These are phyloP conservation scores for Penicillium chermesinum DNA, from an alignment of 495 filamentous ascomycete species.

Conservation along the genomic window DNA sequence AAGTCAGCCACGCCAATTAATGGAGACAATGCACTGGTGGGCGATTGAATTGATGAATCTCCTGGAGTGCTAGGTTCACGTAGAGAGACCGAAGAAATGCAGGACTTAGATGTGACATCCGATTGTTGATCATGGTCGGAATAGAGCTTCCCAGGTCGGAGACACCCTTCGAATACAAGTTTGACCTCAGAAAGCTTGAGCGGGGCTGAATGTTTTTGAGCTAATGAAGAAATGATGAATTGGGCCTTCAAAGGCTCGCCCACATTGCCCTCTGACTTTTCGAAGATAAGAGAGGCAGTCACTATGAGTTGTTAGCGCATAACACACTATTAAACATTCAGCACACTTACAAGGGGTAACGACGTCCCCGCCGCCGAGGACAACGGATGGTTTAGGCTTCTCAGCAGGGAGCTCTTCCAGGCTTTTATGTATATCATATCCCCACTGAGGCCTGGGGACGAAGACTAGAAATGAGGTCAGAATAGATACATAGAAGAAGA, in stretches of 20 bases:
- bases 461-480: constrained; percentile 53
- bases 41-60: constrained; percentile 35
- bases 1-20: constrained; percentile 60
- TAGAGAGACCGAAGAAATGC: constrained; percentile 28
- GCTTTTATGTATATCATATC: constrained; percentile 69
- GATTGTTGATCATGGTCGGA: constrained; percentile 28
- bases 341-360: constrained; percentile 58
- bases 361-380: constrained; percentile 61
- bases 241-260: constrained; percentile 73
- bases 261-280: constrained; percentile 70
- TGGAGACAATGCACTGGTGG: constrained; percentile 33
- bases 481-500: no score
- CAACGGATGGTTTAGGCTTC: constrained; percentile 57
- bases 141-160: constrained; percentile 52
- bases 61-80: constrained; percentile 28
- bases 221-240: constrained; percentile 63
- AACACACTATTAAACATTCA: neutral
- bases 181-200: constrained; percentile 60
- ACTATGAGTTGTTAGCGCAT: constrained; percentile 34
- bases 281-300: constrained; percentile 67
- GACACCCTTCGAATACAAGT: constrained; percentile 62
- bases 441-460: constrained; percentile 53
- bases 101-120: constrained; percentile 18
- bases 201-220: constrained; percentile 56
- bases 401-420: constrained; percentile 50